phyloP scores from a whole-genome alignment of 176 grass and related monocot species.

The Musa schizocarpa region DNA sequence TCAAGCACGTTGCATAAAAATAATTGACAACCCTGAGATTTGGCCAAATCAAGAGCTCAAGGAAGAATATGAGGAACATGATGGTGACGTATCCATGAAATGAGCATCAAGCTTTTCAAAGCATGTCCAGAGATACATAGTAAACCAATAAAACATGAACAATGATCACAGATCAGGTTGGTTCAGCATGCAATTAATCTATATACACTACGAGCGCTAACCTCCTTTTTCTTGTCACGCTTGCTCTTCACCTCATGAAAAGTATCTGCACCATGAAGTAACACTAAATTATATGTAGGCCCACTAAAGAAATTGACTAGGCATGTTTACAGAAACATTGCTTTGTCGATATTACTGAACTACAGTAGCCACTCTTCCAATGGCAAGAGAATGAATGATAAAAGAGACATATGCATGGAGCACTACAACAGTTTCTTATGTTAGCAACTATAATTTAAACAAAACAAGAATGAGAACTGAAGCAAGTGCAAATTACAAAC shows the following conservation, averaged over 20 bases:
- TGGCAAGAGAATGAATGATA: background rate
- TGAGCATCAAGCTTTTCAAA: background rate
- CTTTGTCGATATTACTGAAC: background rate
- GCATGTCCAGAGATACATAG: background rate
- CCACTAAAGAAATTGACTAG: background rate
- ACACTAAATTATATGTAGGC: conserved; percentile 20
- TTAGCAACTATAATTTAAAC: background rate
- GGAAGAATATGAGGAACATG: background rate
- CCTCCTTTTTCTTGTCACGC: conserved; percentile 73
- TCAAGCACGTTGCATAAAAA: too few species aligned
- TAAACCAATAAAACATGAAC: background rate
- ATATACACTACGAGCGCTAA: conserved; percentile 14
- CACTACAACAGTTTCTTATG: background rate
- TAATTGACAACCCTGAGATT: too few species aligned
- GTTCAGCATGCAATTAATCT: background rate
- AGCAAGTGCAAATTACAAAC: background rate
- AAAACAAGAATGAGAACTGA: background rate
- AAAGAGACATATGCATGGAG: background rate
- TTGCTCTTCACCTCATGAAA: conserved; percentile 75
- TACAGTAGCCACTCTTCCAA: background rate
- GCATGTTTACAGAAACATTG: background rate
- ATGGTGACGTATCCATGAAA: background rate
- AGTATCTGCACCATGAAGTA: conserved; percentile 40
- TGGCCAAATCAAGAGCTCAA: background rate
- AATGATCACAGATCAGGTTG: background rate